Base-by-base conservation (phyloP, 805 yeast species). In the Candida ulmi region DNA sequence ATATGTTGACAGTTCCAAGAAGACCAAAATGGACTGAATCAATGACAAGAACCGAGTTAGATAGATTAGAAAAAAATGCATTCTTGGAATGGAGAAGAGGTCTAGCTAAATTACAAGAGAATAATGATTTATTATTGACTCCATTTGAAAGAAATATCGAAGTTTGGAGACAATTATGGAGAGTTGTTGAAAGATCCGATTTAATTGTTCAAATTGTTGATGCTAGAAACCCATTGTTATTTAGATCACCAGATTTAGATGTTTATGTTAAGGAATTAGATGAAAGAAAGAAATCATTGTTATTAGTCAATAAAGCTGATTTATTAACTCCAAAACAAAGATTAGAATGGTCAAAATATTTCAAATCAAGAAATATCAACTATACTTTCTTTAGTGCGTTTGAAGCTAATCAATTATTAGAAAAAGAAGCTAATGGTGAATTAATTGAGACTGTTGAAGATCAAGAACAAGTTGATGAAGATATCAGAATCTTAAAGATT, bases 111-210 rank as follows among this genome's bases (percentile, higher is more conserved):
- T 68, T 93, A 41, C 95, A 90, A 47, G 95, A 91, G 60, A 75
- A 74, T 50, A 78, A 88, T 48, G 95, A 91, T 60, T 69, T 93
- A 53, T 68, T 90, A 43, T 72, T 93, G 58, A 93, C 99, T 0
- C 99, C 99, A 5, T 93, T 91, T 58, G 99, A 93, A 68, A 79
- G 99, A 68, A 93, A 93, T 60, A 70, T 93, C 47, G 96, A 91
- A 70, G 97, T 93, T 42, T 93, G 99, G 99, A 80, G 93, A 58
- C 99, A 93, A 65, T 69, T 93, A 48, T 93, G 99, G 99, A 77
- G 99, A 65, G 99, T 93, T 33, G 85, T 88, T 18, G 99, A 93
- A 62, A 78, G 98, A 57, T 86, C 93, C 18, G 96, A 91, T 61
- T 71, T 93, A 52, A 78, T 93, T 30, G 97, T 93, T 6, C 99